These are phyloP conservation scores for Talaromyces sp. DNA, from an alignment of 2,329 filamentous ascomycete genomes.

Conservation along the genomic window DNA sequence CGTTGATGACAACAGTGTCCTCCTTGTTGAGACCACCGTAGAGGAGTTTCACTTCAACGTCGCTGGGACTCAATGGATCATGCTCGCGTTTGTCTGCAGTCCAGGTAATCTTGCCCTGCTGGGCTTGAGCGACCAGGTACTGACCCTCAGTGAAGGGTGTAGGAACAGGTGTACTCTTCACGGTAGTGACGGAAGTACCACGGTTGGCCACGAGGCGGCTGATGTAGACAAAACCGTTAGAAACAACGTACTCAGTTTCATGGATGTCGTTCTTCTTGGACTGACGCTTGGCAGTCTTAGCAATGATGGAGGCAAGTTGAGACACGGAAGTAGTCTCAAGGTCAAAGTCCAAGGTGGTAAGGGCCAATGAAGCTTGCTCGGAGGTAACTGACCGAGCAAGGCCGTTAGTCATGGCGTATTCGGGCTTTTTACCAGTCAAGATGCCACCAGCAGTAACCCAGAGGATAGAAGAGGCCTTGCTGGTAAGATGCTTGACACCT, in stretches of 20 bases:
- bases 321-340: not conserved
- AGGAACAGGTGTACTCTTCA: not conserved
- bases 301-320: not conserved
- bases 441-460: conserved; percentile 8
- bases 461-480: conserved; percentile 2
- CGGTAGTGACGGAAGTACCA: not conserved
- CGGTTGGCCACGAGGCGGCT: not conserved
- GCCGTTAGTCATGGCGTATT: conserved; percentile 1
- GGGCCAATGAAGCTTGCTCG: not conserved
- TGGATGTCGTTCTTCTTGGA: not conserved
- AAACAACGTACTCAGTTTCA: not conserved
- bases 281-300: not conserved
- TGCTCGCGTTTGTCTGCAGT: not conserved
- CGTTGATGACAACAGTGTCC: conserved; percentile 15
- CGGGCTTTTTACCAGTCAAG: not conserved
- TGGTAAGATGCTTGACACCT: not conserved
- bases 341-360: conserved; percentile 6
- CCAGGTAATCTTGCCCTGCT: not conserved
- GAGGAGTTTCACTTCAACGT: conserved; percentile 14
- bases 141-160: not conserved
- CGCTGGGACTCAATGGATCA: not conserved
- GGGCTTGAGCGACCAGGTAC: conserved; percentile 5
- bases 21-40: conserved; percentile 16
- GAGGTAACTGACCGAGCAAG: conserved; percentile 5
- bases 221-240: not conserved